These are phyloP conservation scores for Elaphomyces granulatus DNA, from an alignment of 495 filamentous ascomycete species.

Conservation along the genomic window DNA sequence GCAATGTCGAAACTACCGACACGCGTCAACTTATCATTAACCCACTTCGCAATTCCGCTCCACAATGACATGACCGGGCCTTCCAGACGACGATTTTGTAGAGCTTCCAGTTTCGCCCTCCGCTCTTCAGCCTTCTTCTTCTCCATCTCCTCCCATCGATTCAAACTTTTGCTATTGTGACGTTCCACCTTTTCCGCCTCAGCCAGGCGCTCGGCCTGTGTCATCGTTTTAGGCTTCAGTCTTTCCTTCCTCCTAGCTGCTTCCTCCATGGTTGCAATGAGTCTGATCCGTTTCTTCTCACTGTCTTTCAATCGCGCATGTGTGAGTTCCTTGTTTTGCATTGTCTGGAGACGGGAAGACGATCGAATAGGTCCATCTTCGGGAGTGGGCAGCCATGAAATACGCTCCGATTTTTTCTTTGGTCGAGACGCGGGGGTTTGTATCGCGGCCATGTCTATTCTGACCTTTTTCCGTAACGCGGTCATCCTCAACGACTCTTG, in stretches of 20 bases:
- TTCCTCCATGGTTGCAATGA: constrained; percentile 74
- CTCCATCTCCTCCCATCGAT: constrained; percentile 87
- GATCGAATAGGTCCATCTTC: constrained; percentile 70
- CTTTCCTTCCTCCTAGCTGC: constrained; percentile 67
- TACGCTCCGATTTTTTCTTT: constrained; percentile 87
- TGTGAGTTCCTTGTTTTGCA: constrained; percentile 69
- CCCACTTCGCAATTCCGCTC: constrained; percentile 73
- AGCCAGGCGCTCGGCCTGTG: constrained; percentile 71
- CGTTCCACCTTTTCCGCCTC: constrained; percentile 75
- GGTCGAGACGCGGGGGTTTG: constrained; percentile 42
- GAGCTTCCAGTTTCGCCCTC: constrained; percentile 61
- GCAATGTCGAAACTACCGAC: constrained; percentile 55
- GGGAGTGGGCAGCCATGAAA: constrained; percentile 70
- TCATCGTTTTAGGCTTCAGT: constrained; percentile 64
- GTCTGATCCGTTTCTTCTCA: constrained; percentile 62
- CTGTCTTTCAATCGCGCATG: constrained; percentile 71
- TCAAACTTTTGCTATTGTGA: constrained; percentile 78
- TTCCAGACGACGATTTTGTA: constrained; percentile 72
- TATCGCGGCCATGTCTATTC: constrained; percentile 44
- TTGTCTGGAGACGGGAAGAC: constrained; percentile 70
- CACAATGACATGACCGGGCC: constrained; percentile 87
- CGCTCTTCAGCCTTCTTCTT: constrained; percentile 72
- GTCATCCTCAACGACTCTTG: constrained; percentile 38
- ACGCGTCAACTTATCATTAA: constrained; percentile 58
- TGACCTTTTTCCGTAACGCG: constrained; percentile 44